Evolutionary conservation across 257 asterid species (phyloP), one percentile per base, ranked within the genome.

Genomic region (Nicotiana sylvestris): DNA sequence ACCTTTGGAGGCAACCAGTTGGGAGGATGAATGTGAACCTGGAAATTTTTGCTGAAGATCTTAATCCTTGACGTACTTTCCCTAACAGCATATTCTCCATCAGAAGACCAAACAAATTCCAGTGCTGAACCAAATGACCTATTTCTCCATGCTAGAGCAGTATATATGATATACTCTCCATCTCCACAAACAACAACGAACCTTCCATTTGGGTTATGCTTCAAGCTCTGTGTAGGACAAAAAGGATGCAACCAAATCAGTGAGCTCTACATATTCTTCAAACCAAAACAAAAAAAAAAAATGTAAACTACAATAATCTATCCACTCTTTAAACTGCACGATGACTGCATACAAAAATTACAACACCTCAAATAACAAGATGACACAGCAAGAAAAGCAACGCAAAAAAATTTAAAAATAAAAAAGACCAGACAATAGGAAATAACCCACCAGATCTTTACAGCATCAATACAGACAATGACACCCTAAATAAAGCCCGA

Each of bases 71-170:
- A 91, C 69, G 98, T 92, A 78, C 98, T 97, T 92, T 97, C 99
- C 87, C 97, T 90, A 84, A 95, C 95, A 86, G 98, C 98, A 92
- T 91, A 92, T 88, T 97, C 99, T 81, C 99, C 98, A 81, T 97
- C 99, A 25, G 94, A 83, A 64, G 99, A 97, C 99, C 99, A 97
- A 58, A 95, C 99, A 81, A 97, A 86, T 80, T 97, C 99, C 92
- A 97, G 87, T 37, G 98, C 98, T 1, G 98, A 89, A 76, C 98
- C 99, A 86, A 92, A 97, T 66, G 98, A 97, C 88, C 94, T 90
- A 89, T 95, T 95, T 88, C 99, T 92, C 99, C 99, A 95, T n/a
- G 99, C 99, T 91, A 97, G 85, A 66, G 99, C 99, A 29, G 99
- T 97, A 88, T 94, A 97, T 81, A 95, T 95, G 80, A 95, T 89